phyloP scores from a whole-genome alignment of 2,329 filamentous ascomycete species.

The Chrysoporthe austroafricana region DNA sequence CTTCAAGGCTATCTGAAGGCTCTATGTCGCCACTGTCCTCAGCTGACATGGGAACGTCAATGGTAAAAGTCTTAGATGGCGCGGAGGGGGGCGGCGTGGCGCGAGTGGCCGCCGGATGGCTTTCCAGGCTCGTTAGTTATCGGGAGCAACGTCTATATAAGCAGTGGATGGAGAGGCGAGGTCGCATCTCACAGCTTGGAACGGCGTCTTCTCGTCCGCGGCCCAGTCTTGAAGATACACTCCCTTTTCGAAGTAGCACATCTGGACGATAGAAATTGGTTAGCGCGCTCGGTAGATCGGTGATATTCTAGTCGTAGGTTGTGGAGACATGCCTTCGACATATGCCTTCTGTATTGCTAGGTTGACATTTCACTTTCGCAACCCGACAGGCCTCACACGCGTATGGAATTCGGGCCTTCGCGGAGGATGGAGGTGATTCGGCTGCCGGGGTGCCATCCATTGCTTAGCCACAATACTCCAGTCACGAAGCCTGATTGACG shows the following conservation, averaged over 20 bases:
- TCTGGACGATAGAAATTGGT: conserved; percentile 37
- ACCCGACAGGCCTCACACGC: conserved; percentile 59
- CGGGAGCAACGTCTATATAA: background rate
- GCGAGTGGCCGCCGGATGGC: conserved; percentile 23
- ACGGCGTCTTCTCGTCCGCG: conserved; percentile 52
- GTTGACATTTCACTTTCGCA: conserved; percentile 58
- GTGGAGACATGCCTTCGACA: conserved; percentile 51
- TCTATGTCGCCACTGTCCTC: conserved; percentile 40
- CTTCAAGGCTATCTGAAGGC: conserved; percentile 42
- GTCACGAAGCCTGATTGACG: background rate
- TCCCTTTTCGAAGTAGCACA: conserved; percentile 58
- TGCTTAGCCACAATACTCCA: background rate
- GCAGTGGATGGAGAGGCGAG: conserved; percentile 11
- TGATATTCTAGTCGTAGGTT: background rate
- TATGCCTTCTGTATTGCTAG: conserved; percentile 50
- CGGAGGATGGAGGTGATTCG: conserved; percentile 5
- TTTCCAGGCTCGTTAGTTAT: background rate
- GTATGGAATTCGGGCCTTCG: conserved; percentile 45
- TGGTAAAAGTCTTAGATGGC: conserved; percentile 55
- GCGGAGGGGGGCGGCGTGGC: conserved; percentile 41
- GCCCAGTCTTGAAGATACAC: conserved; percentile 55
- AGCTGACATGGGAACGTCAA: conserved; percentile 53
- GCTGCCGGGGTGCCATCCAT: conserved; percentile 7
- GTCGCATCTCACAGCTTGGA: conserved; percentile 45
- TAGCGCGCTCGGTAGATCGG: background rate